phyloP scores from a whole-genome alignment of 805 yeast species.

The Yarrowia sp. region DNA sequence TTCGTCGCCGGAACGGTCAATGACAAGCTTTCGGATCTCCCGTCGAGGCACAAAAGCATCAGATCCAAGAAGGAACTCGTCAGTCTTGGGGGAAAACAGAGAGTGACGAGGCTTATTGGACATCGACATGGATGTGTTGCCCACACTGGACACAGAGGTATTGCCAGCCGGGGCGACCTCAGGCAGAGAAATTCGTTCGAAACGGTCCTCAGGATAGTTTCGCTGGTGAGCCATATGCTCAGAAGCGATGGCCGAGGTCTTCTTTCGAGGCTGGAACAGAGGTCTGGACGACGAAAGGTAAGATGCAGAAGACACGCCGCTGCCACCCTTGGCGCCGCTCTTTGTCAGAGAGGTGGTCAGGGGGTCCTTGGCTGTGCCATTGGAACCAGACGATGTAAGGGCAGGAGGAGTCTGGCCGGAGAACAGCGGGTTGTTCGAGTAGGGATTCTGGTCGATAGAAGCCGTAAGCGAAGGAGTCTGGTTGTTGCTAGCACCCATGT shows the following conservation, averaged over 20 bases:
- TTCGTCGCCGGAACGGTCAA: slow-evolving; percentile 43
- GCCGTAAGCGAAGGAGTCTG: slow-evolving; percentile 39
- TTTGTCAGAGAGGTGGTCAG: slow-evolving; percentile 47
- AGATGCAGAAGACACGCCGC: slow-evolving; percentile 58
- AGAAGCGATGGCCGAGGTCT: slow-evolving; percentile 15
- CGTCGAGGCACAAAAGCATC: slow-evolving; percentile 65
- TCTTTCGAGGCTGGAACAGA: slow-evolving; percentile 39
- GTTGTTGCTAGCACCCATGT: slow-evolving; percentile 31
- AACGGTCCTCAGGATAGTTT: slow-evolving; percentile 15
- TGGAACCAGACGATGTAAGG: slow-evolving; percentile 40
- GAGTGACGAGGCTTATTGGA: slow-evolving; percentile 20
- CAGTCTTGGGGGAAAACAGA: slow-evolving; percentile 50
- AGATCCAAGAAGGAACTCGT: slow-evolving; percentile 65
- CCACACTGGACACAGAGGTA: not conserved
- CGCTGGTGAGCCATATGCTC: slow-evolving; percentile 13
- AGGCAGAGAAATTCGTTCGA: slow-evolving; percentile 9
- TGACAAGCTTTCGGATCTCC: slow-evolving; percentile 51
- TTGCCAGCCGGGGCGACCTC: slow-evolving; percentile 9
- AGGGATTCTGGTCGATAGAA: slow-evolving; percentile 57
- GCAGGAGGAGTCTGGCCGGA: slow-evolving; percentile 30
- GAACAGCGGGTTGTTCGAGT: slow-evolving; percentile 74
- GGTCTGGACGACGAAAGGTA: slow-evolving; percentile 60
- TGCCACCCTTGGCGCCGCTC: slow-evolving; percentile 47
- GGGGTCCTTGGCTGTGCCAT: slow-evolving; percentile 40
- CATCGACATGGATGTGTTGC: not conserved